A percentile compares a stretch with the other conserved stretches of the same genome.
Evolutionary conservation across 1,139 yeast species (phyloP).

Genomic region (Pichia inconspicua): DNA sequence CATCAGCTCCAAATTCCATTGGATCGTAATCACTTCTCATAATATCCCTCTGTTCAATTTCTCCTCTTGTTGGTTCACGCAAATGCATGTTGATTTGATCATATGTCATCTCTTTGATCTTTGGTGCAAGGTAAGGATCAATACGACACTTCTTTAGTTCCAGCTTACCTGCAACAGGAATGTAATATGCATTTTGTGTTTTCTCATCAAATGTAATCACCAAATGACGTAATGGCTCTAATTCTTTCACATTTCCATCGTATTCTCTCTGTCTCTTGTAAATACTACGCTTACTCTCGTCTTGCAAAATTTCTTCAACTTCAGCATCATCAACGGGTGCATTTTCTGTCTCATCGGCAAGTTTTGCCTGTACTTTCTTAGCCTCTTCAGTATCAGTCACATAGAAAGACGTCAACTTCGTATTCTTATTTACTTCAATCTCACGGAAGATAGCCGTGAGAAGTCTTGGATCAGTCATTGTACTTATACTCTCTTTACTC

Average conservation of each 20-base stretch:
- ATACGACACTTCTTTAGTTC: slow-evolving; percentile 81
- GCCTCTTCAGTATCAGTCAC: slow-evolving; percentile 45
- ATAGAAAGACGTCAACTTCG: slow-evolving; percentile 76
- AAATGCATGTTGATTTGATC: slow-evolving; percentile 50
- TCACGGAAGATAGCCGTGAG: slow-evolving; percentile 69
- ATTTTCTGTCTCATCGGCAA: slow-evolving; percentile 39
- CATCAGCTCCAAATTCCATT: slow-evolving; percentile 52
- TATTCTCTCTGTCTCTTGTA: slow-evolving; percentile 70
- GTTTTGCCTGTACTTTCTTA: slow-evolving; percentile 28
- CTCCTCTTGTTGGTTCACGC: slow-evolving; percentile 68
- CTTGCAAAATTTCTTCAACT: slow-evolving; percentile 22
- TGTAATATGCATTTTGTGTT: slow-evolving; percentile 54
- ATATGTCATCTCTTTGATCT: slow-evolving; percentile 33
- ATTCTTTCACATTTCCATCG: slow-evolving; percentile 58
- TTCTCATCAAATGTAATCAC: slow-evolving; percentile 46
- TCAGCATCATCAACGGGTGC: slow-evolving; percentile 35
- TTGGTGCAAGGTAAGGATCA: slow-evolving; percentile 37
- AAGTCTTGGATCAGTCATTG: slow-evolving; percentile 38
- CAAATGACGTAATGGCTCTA: slow-evolving; percentile 48
- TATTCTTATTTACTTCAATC: slow-evolving; percentile 59
- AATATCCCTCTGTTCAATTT: slow-evolving; percentile 59
- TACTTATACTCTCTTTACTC: slow-evolving; percentile 32
- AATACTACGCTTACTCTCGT: slow-evolving; percentile 40
- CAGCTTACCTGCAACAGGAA: slow-evolving; percentile 71
- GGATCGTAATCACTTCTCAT: slow-evolving; percentile 69